Evolutionary conservation across 257 asterid species (phyloP).

Genomic region (Buddleja alternifolia): DNA sequence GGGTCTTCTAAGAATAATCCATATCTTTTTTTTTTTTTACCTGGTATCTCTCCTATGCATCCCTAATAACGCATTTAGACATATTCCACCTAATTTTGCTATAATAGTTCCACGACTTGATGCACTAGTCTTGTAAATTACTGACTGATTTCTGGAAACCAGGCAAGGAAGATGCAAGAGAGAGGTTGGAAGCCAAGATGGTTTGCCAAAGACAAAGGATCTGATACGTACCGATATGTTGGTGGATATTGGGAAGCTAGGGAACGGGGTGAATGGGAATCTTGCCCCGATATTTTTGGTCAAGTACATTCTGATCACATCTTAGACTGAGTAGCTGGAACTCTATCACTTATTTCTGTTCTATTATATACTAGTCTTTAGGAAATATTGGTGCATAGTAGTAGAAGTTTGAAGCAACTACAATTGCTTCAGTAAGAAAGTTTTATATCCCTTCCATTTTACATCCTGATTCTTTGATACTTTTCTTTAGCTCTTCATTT

Average conservation of each 20-base stretch:
- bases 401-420: constrained; percentile 29
- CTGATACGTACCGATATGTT: constrained; percentile 51
- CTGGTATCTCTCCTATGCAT: not conserved
- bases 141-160: constrained; percentile 30
- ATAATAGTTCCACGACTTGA: not conserved
- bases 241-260: constrained; percentile 99
- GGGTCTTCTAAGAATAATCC: too few species aligned
- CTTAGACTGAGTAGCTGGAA: constrained; percentile 34
- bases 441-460: not conserved
- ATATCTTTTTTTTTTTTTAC: not conserved
- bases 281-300: constrained; percentile 88
- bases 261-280: constrained; percentile 76
- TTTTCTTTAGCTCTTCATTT: constrained; percentile 23
- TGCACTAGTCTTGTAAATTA: not conserved
- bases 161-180: constrained; percentile 96
- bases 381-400: constrained; percentile 29
- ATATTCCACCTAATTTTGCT: not conserved
- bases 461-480: not conserved
- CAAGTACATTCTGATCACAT: constrained; percentile 58
- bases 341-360: not conserved
- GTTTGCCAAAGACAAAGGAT: constrained; percentile 69
- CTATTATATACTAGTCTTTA: constrained; percentile 27
- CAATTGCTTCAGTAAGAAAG: constrained; percentile 25
- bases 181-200: constrained; percentile 89
- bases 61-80: too few species aligned